Conservation (phyloP, 352 stramenopile species). For the Thraustochytrium sp. region DNA sequence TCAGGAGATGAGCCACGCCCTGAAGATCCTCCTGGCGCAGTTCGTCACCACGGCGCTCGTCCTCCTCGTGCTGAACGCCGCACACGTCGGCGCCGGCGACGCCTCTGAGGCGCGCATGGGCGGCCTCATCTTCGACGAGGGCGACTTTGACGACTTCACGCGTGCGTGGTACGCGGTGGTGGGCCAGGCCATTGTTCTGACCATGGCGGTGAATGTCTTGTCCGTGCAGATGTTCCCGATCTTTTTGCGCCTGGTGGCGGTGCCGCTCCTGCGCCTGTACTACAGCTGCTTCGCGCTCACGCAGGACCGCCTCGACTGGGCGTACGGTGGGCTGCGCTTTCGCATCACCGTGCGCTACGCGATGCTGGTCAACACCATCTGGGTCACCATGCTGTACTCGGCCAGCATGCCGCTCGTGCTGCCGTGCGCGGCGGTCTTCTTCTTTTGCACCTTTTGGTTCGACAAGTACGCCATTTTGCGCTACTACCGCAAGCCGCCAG, state of each 20-base stretch:
- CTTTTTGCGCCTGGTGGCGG: conserved; percentile 61
- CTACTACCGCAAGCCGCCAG: background rate
- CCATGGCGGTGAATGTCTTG: conserved; percentile 73
- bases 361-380: conserved; percentile 71
- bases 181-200: conserved; percentile 73
- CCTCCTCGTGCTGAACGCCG: conserved; percentile 67
- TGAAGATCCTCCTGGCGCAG: conserved; percentile 71
- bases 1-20: conserved; percentile 63
- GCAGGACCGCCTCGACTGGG: conserved; percentile 66
- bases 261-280: conserved; percentile 56
- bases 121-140: conserved; percentile 31
- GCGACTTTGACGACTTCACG: conserved; percentile 71
- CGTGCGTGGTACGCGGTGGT: conserved; percentile 74
- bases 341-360: conserved; percentile 70
- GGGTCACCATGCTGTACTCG: conserved; percentile 71
- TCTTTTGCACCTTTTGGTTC: conserved; percentile 64
- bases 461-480: conserved; percentile 57
- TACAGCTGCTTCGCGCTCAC: conserved; percentile 58
- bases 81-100: conserved; percentile 52
- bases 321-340: conserved; percentile 66
- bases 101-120: background rate
- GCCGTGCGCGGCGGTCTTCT: conserved; percentile 64
- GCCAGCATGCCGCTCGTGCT: conserved; percentile 68
- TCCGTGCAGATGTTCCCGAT: conserved; percentile 62
- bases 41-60: conserved; percentile 75